Conservation (phyloP, 108 stramenopile genomes). For the Fragilaria crotonensis region DNA sequence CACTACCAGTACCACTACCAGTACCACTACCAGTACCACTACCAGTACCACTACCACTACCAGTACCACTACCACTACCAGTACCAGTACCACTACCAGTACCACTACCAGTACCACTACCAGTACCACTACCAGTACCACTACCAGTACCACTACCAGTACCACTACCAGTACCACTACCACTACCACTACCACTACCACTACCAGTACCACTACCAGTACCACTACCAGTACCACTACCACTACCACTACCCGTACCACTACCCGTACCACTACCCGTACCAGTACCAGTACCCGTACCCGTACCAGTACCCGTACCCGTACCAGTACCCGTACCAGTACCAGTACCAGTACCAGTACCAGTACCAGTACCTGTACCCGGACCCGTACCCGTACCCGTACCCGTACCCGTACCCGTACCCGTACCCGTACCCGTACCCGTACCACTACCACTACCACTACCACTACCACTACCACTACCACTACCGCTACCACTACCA, state of each 20-base stretch:
- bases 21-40: background rate
- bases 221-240: background rate
- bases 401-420: too few relatives aligned
- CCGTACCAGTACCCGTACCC: constrained; percentile 27
- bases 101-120: background rate
- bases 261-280: background rate
- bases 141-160: background rate
- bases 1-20: background rate
- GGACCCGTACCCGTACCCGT: too few relatives aligned
- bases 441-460: too few relatives aligned
- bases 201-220: background rate
- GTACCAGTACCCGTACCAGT: constrained; percentile 49
- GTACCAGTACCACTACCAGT: background rate
- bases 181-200: background rate
- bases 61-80: background rate
- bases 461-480: too few relatives aligned
- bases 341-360: constrained; percentile 40
- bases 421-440: too few relatives aligned
- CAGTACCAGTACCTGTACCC: too few relatives aligned
- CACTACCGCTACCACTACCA: too few relatives aligned
- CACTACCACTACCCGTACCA: background rate
- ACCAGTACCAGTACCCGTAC: background rate
- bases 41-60: background rate
- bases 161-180: background rate
- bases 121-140: background rate